A percentile compares a stretch with the other conserved stretches of the same genome.
phyloP scores from a whole-genome alignment of 805 yeast species.

The Zygosaccharomyces siamensis region DNA sequence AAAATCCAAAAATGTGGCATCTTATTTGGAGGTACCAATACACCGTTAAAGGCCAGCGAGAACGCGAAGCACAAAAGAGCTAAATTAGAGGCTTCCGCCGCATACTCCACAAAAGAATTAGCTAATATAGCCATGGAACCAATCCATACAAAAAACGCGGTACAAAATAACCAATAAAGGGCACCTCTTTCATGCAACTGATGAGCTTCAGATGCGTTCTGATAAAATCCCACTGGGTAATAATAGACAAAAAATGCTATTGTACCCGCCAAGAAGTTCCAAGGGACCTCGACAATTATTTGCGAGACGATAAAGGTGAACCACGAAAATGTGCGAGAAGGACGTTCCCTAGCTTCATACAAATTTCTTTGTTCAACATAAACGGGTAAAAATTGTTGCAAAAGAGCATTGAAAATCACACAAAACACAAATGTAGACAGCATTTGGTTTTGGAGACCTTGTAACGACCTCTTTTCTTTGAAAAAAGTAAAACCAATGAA shows the following conservation, averaged over 20 bases:
- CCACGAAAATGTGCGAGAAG: conserved; percentile 70
- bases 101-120: conserved; percentile 54
- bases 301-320: conserved; percentile 56
- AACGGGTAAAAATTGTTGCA: conserved; percentile 60
- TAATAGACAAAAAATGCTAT: conserved; percentile 57
- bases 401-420: conserved; percentile 49
- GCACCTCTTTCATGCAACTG: conserved; percentile 51
- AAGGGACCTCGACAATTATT: conserved; percentile 61
- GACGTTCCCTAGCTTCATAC: conserved; percentile 70
- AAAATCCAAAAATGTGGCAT: conserved; percentile 77
- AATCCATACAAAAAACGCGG: conserved; percentile 49
- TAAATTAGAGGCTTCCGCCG: conserved; percentile 61
- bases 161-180: conserved; percentile 43
- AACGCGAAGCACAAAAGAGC: conserved; percentile 54
- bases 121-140: conserved; percentile 56
- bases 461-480: conserved; percentile 58
- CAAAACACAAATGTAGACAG: conserved; percentile 66
- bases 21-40: conserved; percentile 49
- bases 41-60: conserved; percentile 74
- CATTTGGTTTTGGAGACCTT: conserved; percentile 80
- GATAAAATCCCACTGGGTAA: conserved; percentile 66
- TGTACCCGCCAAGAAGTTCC: conserved; percentile 58
- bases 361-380: conserved; percentile 58
- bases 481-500: conserved; percentile 74
- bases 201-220: conserved; percentile 54